Conservation (phyloP, 2,329 filamentous ascomycete species). For the Raffaelea albimanens region DNA sequence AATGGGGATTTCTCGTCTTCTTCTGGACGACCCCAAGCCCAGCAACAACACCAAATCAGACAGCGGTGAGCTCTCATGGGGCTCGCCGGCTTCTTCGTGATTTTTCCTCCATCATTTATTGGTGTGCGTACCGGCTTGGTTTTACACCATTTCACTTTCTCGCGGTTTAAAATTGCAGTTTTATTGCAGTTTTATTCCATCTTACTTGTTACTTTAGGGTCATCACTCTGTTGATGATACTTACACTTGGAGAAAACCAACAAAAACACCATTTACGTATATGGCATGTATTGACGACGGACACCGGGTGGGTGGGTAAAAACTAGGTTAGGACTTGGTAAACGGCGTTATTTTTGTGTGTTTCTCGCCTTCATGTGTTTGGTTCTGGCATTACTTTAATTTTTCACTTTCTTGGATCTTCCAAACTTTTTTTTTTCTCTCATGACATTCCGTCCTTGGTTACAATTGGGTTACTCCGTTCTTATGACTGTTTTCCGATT, state of each 20-base stretch:
- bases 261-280: not conserved
- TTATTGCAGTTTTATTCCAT: too few species aligned
- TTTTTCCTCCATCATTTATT: not conserved
- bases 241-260: not conserved
- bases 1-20: constrained; percentile 52
- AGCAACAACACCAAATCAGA: not conserved
- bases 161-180: too few species aligned
- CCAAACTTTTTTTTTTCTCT: not conserved
- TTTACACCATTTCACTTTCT: too few species aligned
- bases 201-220: too few species aligned
- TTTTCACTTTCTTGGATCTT: not conserved
- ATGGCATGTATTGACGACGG: not conserved
- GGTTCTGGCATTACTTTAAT: too few species aligned
- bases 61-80: not conserved
- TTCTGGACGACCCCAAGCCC: constrained; percentile 32
- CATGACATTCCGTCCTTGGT: too few species aligned
- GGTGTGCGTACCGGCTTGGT: too few species aligned
- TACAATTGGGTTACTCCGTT: too few species aligned
- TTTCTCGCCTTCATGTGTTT: not conserved
- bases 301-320: too few species aligned
- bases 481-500: too few species aligned
- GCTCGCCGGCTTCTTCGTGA: not conserved
- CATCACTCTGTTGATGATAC: too few species aligned
- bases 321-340: not conserved
- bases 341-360: not conserved